Conservation (phyloP, 768 basidiomycete genomes). For the Phylloporus sp. region DNA sequence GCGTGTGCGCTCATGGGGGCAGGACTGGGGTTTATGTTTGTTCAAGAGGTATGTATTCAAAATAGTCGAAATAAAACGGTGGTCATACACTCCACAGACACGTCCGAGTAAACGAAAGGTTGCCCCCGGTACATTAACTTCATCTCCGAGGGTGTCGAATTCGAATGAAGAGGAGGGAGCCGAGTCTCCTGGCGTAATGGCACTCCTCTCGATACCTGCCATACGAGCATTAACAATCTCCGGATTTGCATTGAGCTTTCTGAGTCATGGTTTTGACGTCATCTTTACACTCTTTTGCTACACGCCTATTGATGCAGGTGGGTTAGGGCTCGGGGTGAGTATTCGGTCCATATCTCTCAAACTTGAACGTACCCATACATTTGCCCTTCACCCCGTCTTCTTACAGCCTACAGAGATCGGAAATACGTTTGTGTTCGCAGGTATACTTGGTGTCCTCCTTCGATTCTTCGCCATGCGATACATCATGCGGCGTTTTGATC, state of each 20-base stretch:
- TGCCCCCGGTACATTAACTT: too few relatives aligned
- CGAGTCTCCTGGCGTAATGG: slow-evolving; percentile 26
- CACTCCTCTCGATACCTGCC: slow-evolving; percentile 46
- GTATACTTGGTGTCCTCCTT: slow-evolving; percentile 42
- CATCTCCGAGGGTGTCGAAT: not conserved
- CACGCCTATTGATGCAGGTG: slow-evolving; percentile 51
- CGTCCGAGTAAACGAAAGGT: slow-evolving; percentile 13
- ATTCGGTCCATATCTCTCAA: slow-evolving; percentile 10
- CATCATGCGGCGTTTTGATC: slow-evolving; percentile 46
- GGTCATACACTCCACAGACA: slow-evolving; percentile 7
- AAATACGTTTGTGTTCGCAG: slow-evolving; percentile 50
- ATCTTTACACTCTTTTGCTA: slow-evolving; percentile 68
- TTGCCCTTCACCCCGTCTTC: not conserved
- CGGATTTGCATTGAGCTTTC: slow-evolving; percentile 47
- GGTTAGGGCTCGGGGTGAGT: slow-evolving; percentile 54
- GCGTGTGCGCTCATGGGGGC: slow-evolving; percentile 7
- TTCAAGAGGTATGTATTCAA: slow-evolving; percentile 18
- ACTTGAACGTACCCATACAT: too few relatives aligned
- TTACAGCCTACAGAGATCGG: slow-evolving; percentile 53
- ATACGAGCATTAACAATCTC: slow-evolving; percentile 51
- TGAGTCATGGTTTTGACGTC: slow-evolving; percentile 55
- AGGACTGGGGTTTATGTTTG: slow-evolving; percentile 13
- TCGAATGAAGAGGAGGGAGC: not conserved
- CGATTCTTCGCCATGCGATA: slow-evolving; percentile 52
- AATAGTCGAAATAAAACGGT: too few relatives aligned